These are phyloP conservation scores for Cylindrotheca closterium DNA, from an alignment of 108 stramenopile genomes.

Conservation along the genomic window DNA sequence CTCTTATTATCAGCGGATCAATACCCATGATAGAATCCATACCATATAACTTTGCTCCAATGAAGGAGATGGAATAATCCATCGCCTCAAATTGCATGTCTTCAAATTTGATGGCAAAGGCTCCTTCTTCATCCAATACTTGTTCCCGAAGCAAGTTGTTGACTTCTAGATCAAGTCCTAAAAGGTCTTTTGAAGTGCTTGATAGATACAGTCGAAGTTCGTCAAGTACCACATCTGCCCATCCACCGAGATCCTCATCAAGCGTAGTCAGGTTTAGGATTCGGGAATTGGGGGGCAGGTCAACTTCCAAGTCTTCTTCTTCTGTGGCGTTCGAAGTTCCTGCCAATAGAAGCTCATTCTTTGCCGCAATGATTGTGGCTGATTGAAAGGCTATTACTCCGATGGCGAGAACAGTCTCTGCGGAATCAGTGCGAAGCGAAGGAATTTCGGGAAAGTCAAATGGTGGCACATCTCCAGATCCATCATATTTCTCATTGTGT, in stretches of 20 bases:
- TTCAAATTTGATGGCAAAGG: constrained; percentile 21
- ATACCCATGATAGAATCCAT: constrained; percentile 38
- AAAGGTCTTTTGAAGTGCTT: neutral
- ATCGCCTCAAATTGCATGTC: neutral
- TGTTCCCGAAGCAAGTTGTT: constrained; percentile 11
- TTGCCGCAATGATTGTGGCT: constrained; percentile 10
- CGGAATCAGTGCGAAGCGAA: constrained; percentile 4
- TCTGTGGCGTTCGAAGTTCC: neutral
- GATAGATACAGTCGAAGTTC: constrained; percentile 9
- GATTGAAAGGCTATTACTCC: constrained; percentile 16
- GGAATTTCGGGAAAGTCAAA: neutral
- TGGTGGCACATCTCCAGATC: neutral
- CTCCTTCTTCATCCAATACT: constrained; percentile 34
- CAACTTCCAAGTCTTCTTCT: neutral
- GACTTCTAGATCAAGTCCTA: neutral
- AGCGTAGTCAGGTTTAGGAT: constrained; percentile 29
- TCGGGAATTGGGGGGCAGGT: neutral
- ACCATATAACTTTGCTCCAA: constrained; percentile 29
- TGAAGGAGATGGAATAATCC: constrained; percentile 28
- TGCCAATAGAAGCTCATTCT: constrained; percentile 17
- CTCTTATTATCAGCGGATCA: constrained; percentile 33
- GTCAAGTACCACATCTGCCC: constrained; percentile 25
- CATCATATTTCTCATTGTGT: neutral
- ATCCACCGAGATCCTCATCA: neutral
- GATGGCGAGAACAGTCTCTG: constrained; percentile 18